These are phyloP conservation scores for Beauveria sp. DNA, from an alignment of 2,329 filamentous ascomycete genomes.

Conservation along the genomic window DNA sequence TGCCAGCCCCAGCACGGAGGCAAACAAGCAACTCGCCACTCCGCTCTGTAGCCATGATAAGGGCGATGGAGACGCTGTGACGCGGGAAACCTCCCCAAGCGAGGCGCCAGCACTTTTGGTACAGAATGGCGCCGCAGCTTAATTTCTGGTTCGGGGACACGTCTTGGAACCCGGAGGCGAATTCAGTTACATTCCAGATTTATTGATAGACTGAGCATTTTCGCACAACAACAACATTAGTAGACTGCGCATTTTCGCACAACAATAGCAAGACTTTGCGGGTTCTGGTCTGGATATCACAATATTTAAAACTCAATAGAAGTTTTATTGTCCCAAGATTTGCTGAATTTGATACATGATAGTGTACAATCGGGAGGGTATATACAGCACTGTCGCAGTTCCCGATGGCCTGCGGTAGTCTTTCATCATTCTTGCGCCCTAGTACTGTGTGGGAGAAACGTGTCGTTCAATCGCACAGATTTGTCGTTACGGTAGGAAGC, in stretches of 20 bases:
- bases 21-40: constrained; percentile 4
- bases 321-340: neutral
- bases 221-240: neutral
- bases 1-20: constrained; percentile 16
- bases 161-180: neutral
- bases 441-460: neutral
- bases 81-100: neutral
- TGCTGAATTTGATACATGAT: neutral
- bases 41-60: constrained; percentile 20
- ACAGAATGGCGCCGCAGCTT: neutral
- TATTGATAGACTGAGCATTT: neutral
- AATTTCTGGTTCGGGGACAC: neutral
- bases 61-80: neutral
- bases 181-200: neutral
- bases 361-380: constrained; percentile 7
- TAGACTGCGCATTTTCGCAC: neutral
- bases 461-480: constrained; percentile 2
- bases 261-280: neutral
- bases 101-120: neutral
- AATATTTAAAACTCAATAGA: neutral
- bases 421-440: neutral
- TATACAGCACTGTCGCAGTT: constrained; percentile 18
- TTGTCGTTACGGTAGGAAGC: neutral
- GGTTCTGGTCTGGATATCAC: neutral
- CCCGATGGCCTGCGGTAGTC: constrained; percentile 7